These are phyloP conservation scores for Cronartium ribicola DNA, from an alignment of 1,284 basidiomycete species.

Conservation along the genomic window DNA sequence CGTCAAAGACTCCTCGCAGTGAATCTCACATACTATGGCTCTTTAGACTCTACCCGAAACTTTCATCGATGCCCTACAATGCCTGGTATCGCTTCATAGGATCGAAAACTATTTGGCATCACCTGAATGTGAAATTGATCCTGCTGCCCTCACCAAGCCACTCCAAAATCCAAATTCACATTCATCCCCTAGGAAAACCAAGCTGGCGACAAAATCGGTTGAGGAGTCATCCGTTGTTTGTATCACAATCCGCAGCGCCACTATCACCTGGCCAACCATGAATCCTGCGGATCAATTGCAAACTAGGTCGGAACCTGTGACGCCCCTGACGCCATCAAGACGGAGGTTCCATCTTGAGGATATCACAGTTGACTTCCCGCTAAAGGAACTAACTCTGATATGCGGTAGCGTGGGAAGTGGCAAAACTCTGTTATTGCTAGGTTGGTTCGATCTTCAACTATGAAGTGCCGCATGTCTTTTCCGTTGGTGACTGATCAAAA, in stretches of 20 bases:
- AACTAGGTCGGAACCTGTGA: neutral
- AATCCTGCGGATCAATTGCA: neutral
- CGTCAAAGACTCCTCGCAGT: neutral
- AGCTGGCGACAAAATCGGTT: neutral
- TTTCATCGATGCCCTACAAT: slow-evolving; percentile 20
- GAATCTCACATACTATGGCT: slow-evolving; percentile 42
- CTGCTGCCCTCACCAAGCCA: slow-evolving; percentile 1
- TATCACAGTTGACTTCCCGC: slow-evolving; percentile 45
- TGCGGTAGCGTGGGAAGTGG: slow-evolving; percentile 46
- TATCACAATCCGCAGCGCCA: neutral
- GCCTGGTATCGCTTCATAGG: slow-evolving; percentile 31
- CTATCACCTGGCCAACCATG: slow-evolving; percentile 4
- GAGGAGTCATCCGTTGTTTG: neutral
- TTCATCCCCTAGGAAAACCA: neutral
- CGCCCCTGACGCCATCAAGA: slow-evolving; percentile 11
- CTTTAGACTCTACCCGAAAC: slow-evolving; percentile 40
- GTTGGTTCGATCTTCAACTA: slow-evolving; percentile 45
- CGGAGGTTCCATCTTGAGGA: slow-evolving; percentile 45
- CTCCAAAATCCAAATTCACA: neutral
- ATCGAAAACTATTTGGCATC: slow-evolving; percentile 42
- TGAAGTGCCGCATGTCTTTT: slow-evolving; percentile 22
- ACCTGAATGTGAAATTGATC: slow-evolving; percentile 12
- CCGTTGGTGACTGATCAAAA: slow-evolving; percentile 21
- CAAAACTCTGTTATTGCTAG: slow-evolving; percentile 48
- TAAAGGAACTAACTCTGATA: slow-evolving; percentile 46